phyloP scores from a whole-genome alignment of 352 stramenopile species.

The Phytophthora tubulina region DNA sequence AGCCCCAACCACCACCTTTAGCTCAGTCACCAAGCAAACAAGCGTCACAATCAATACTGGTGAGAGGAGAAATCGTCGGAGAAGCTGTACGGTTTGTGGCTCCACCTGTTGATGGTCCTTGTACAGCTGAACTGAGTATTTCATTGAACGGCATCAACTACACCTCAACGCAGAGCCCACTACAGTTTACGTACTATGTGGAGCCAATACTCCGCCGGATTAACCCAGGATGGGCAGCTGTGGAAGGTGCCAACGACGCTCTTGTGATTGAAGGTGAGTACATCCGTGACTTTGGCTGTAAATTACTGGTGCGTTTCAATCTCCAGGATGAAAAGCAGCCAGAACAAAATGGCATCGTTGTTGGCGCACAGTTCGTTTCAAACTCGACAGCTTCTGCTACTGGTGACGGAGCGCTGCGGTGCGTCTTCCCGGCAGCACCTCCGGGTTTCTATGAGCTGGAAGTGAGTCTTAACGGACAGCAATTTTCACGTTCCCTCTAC shows the following conservation, averaged over 20 bases:
- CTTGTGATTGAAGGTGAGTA: slow-evolving; percentile 57
- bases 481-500: slow-evolving; percentile 67
- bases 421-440: slow-evolving; percentile 39
- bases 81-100: slow-evolving; percentile 66
- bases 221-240: slow-evolving; percentile 54
- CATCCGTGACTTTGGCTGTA: slow-evolving; percentile 63
- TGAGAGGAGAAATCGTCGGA: slow-evolving; percentile 69
- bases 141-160: slow-evolving; percentile 84
- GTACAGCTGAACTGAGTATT: slow-evolving; percentile 67
- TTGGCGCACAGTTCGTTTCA: slow-evolving; percentile 45
- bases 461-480: slow-evolving; percentile 74
- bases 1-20: too few species aligned
- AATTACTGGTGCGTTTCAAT: slow-evolving; percentile 53
- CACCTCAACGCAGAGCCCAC: slow-evolving; percentile 53
- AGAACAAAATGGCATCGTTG: slow-evolving; percentile 28
- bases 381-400: slow-evolving; percentile 18
- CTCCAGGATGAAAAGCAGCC: slow-evolving; percentile 42
- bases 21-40: neutral
- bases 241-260: slow-evolving; percentile 44
- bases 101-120: slow-evolving; percentile 48
- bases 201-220: slow-evolving; percentile 64
- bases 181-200: slow-evolving; percentile 71
- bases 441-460: slow-evolving; percentile 72
- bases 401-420: slow-evolving; percentile 38
- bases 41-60: slow-evolving; percentile 25